Evolutionary conservation across 768 basidiomycete genomes (phyloP), one percentile per base, ranked within the genome.

Genomic region (Mycena albidolilacea): DNA sequence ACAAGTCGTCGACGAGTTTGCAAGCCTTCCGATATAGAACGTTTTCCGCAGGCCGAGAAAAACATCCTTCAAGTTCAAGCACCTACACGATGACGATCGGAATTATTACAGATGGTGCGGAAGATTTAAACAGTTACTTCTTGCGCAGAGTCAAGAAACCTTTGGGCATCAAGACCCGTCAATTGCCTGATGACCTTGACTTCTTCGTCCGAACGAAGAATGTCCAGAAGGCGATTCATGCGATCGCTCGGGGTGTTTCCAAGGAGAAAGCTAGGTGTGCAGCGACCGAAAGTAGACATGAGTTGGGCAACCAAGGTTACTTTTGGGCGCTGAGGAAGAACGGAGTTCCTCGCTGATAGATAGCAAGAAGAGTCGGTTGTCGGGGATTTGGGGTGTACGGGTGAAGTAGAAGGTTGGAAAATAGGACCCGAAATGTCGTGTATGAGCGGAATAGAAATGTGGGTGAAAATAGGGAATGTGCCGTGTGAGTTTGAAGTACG

Each of bases 41-140:
- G n/a, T 39, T 6, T 57, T 66, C 64, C 54, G 21, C n/a, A 21
- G 38, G 12, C 38, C 54, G 64, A 52, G 41, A 54, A 19, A 66
- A 66, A 7, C 21, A 0, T 35, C 54, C 54, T 17, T 66, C 64
- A 44, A 66, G 54, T 21, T 7, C 12, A 19, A 48, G 46, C 1
- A 30, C 14, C 17, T 11, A 35, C 2, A 38, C 30, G 4, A 8
- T 14, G 9, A 3, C 4, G 5, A 41, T 41, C 3, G 35, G 37
- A 5, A 21, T 7, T 52, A 19, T 2, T 6, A 19, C 5, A 1
- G 7, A 30, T 30, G 30, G 30, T 30, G 30, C 30, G 30, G 30
- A 30, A 3, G 3, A 2, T 2, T 30, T 2, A 30, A 30, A 2
- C 30, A 30, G 3, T 30, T 15, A 65, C 64, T 39, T 65, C 21